Evolutionary conservation across 176 grass and related monocot genomes (phyloP), one percentile per base, ranked within the genome.

Genomic region (Carex parvula): DNA sequence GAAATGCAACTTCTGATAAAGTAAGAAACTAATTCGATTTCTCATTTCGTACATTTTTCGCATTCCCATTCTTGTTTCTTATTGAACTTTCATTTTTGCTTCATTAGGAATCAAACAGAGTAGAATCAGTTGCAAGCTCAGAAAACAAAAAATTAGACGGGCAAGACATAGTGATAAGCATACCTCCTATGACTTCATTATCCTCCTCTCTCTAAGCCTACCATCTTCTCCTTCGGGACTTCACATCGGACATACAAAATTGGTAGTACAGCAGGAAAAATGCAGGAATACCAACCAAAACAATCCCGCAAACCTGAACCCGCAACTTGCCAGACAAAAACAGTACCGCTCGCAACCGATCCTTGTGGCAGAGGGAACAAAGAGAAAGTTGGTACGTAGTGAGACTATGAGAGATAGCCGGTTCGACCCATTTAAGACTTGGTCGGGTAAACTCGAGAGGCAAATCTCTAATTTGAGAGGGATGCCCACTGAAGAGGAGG

Each of bases 351-450:
- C 94, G 22, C 94, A 92, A 91, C 87, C 92, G 17, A 86, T 94
- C 17, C 89, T 93, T 13, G 29, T 68, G 12, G 24, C 60, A 79
- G 60, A 52, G 35, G 55, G 79, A 3, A 32, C 32, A 9, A 3
- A 59, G 33, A 63, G 61, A 60, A 86, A 58, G 48, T 42, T 89
- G 42, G 86, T 64, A 20, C 60, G 84, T 14, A 57, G 67, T 56
- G 50, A 84, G 63, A 80, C 79, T 70, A 54, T 70, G 22, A 88
- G 91, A 77, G 90, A 94, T 84, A 88, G 70, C 63, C 66, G 89
- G 32, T 98, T 94, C 33, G 95, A 98, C 71, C 77, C 86, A 10
- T 98, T 95, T 84, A 98, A 98, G 87, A 98, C 95, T 59, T 98
- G 92, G 89, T 95, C 92, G 6, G 95, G 95, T 26, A 92, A 84